A percentile compares a stretch with the other conserved stretches of the same genome.
Conservation (phyloP, 2,329 filamentous ascomycete genomes). For the Elsinoe arachidis region DNA sequence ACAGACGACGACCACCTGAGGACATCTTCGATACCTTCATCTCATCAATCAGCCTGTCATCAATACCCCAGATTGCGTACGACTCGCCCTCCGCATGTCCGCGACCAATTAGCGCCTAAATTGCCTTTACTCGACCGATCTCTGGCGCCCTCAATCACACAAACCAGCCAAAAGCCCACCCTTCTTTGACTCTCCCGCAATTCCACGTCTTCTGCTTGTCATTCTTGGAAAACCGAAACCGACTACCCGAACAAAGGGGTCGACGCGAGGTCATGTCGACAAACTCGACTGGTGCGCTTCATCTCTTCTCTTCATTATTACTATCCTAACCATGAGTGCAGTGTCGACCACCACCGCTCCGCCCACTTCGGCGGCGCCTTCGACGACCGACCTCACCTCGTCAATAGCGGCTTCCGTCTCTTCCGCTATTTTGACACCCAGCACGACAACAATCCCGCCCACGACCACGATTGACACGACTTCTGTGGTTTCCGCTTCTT, state of each 20-base stretch:
- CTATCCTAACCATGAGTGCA: conserved; percentile 7
- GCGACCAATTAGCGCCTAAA: conserved; percentile 6
- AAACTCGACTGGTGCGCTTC: conserved; percentile 13
- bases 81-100: background rate
- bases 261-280: conserved; percentile 13
- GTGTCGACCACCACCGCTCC: background rate
- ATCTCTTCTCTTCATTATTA: background rate
- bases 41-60: background rate
- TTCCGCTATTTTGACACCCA: conserved; percentile 14
- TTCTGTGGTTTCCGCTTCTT: conserved; percentile 18
- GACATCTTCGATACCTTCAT: background rate
- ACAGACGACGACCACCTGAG: background rate
- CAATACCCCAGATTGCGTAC: background rate
- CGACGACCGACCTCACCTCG: conserved; percentile 12
- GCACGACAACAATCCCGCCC: conserved; percentile 16
- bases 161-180: background rate
- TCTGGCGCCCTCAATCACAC: background rate
- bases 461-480: conserved; percentile 17
- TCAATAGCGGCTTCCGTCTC: conserved; percentile 19
- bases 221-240: conserved; percentile 1
- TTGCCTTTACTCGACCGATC: conserved; percentile 4
- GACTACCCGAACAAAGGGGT: conserved; percentile 4
- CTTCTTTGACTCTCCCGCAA: background rate
- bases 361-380: conserved; percentile 14
- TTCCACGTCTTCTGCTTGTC: background rate